Evolutionary conservation across 1,139 yeast species (phyloP).

Genomic region (Zygotorulaspora mrakii): DNA sequence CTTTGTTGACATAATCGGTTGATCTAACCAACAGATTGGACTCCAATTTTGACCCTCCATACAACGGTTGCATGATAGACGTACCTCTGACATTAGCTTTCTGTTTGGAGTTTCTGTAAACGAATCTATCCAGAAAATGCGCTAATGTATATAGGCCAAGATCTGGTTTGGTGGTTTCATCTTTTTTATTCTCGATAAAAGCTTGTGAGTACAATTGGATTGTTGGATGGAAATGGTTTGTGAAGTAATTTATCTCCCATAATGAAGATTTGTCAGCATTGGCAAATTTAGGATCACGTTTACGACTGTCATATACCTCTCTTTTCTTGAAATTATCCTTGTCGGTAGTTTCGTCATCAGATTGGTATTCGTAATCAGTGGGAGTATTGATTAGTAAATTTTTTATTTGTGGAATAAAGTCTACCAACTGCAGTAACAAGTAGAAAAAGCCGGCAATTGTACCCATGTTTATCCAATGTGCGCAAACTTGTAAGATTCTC

Average conservation of each 20-base stretch:
- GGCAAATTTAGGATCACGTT: slow-evolving; percentile 87
- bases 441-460: slow-evolving; percentile 86
- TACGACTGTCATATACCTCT: slow-evolving; percentile 69
- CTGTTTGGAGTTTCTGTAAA: slow-evolving; percentile 86
- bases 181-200: slow-evolving; percentile 47
- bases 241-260: slow-evolving; percentile 79
- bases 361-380: slow-evolving; percentile 37
- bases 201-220: slow-evolving; percentile 76
- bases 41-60: slow-evolving; percentile 76
- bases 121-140: slow-evolving; percentile 93
- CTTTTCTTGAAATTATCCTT: slow-evolving; percentile 23
- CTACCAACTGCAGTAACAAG: slow-evolving; percentile 65
- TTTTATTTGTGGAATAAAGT: slow-evolving; percentile 48
- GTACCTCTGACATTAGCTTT: slow-evolving; percentile 70
- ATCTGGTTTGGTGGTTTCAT: slow-evolving; percentile 67
- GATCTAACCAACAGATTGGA: slow-evolving; percentile 70
- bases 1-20: slow-evolving; percentile 46
- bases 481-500: slow-evolving; percentile 79
- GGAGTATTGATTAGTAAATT: slow-evolving; percentile 47
- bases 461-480: slow-evolving; percentile 85
- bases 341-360: slow-evolving; percentile 36
- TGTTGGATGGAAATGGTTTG: slow-evolving; percentile 89
- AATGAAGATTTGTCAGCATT: slow-evolving; percentile 74
- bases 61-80: slow-evolving; percentile 93
- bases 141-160: slow-evolving; percentile 80